Evolutionary conservation across 2,329 filamentous ascomycete species (phyloP).

Genomic region (Paramyrothecium roridum): DNA sequence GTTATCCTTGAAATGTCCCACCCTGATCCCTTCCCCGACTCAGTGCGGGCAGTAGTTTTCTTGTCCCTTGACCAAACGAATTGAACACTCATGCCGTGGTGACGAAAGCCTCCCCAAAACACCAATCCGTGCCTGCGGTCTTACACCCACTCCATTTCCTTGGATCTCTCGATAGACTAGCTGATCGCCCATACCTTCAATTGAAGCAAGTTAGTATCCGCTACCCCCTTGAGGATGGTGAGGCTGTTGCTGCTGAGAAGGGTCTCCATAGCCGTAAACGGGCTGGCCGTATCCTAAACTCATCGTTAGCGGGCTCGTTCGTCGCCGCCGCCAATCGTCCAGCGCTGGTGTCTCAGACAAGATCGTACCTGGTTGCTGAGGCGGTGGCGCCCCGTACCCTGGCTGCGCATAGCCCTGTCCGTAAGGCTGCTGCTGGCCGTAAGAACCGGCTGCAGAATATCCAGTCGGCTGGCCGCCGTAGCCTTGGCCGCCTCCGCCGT

Average conservation of each 20-base stretch:
- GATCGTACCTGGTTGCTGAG: neutral
- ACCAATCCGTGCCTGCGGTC: no score
- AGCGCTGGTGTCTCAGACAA: neutral
- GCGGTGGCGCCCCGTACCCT: neutral
- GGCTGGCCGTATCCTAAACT: neutral
- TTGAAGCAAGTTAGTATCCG: conserved; percentile 12
- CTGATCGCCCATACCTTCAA: neutral
- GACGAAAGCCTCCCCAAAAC: no score
- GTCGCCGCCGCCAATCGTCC: no score
- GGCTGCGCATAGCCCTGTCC: neutral
- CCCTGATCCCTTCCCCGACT: no score
- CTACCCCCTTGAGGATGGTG: conserved; percentile 15
- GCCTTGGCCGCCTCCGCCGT: conserved; percentile 12
- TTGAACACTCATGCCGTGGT: no score
- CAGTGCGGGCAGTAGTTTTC: no score
- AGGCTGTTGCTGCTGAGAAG: conserved; percentile 15
- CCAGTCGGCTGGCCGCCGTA: neutral
- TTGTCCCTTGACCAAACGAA: no score
- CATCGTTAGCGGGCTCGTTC: neutral
- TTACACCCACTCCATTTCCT: neutral
- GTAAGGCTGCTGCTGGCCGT: neutral
- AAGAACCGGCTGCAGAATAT: neutral
- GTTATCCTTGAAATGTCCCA: no score
- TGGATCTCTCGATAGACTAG: neutral
- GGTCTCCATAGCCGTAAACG: conserved; percentile 6